These are phyloP conservation scores for Bretschneidera sinensis DNA, from an alignment of 345 rosid genomes.

Conservation along the genomic window DNA sequence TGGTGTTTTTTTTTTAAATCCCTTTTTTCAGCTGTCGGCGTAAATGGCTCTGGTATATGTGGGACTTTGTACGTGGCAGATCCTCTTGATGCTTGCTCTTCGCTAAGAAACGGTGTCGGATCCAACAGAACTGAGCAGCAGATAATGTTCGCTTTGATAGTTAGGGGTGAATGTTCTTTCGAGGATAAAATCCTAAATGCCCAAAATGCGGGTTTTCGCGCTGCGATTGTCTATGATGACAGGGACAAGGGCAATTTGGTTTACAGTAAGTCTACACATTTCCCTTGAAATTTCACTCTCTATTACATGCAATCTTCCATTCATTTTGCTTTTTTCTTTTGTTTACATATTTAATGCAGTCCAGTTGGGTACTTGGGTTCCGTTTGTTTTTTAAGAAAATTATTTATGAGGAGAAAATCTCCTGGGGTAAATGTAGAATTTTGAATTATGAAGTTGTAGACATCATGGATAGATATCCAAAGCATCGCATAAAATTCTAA, in stretches of 20 bases:
- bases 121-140: constrained; percentile 26
- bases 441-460: no score
- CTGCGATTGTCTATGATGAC: constrained; percentile 62
- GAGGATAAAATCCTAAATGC: constrained; percentile 55
- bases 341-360: no score
- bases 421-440: no score
- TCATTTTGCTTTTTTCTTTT: no score
- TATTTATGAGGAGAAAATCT: no score
- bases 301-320: no score
- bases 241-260: constrained; percentile 41
- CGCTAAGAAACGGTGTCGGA: constrained; percentile 23
- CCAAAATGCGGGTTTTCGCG: constrained; percentile 47
- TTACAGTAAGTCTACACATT: constrained; percentile 41
- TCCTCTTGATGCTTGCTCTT: constrained; percentile 58
- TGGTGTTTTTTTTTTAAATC: neutral
- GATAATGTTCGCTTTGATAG: constrained; percentile 41
- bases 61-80: constrained; percentile 59
- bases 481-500: no score
- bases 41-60: constrained; percentile 36
- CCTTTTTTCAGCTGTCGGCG: constrained; percentile 32
- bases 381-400: no score
- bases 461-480: no score
- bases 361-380: no score
- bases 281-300: neutral
- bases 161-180: constrained; percentile 61